A percentile compares a stretch with the other conserved stretches of the same genome.
Evolutionary conservation across 2,329 filamentous ascomycete genomes (phyloP).

Genomic region (Penicillium sp.): DNA sequence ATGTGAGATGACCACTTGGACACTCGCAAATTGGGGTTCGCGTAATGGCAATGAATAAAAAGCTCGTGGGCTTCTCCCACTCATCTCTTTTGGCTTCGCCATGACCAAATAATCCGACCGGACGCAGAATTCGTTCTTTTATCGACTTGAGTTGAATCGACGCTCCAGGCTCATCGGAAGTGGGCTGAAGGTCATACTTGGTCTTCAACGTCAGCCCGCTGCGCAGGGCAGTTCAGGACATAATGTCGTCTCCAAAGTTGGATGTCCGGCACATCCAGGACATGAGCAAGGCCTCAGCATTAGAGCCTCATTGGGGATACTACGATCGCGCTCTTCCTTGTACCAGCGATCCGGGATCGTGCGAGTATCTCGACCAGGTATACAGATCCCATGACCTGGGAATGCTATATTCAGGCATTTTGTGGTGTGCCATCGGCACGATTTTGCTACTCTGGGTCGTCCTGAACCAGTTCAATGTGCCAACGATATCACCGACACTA

Average conservation of each 20-base stretch:
- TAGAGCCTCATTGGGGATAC: constrained; percentile 57
- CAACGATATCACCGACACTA: constrained; percentile 4
- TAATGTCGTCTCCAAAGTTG: constrained; percentile 11
- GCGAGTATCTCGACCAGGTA: constrained; percentile 56
- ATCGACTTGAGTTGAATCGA: neutral
- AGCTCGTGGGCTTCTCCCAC: neutral
- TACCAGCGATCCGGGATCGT: constrained; percentile 56
- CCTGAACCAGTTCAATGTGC: constrained; percentile 19
- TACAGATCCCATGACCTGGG: constrained; percentile 54
- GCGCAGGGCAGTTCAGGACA: neutral
- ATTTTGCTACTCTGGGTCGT: constrained; percentile 46
- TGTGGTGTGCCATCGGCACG: constrained; percentile 55
- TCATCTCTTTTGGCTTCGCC: neutral
- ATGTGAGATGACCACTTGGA: neutral
- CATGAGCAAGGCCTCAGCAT: constrained; percentile 38
- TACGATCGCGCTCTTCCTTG: constrained; percentile 54
- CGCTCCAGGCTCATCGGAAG: neutral
- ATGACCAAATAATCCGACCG: neutral
- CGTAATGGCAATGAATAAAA: neutral
- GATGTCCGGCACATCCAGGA: constrained; percentile 48
- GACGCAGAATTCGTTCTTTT: neutral
- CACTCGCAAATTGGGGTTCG: neutral
- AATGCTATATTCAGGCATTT: constrained; percentile 56
- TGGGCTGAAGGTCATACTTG: neutral
- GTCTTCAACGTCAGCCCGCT: neutral